Evolutionary conservation across 495 filamentous ascomycete genomes (phyloP).

Genomic region (Bathelium albidoporum): DNA sequence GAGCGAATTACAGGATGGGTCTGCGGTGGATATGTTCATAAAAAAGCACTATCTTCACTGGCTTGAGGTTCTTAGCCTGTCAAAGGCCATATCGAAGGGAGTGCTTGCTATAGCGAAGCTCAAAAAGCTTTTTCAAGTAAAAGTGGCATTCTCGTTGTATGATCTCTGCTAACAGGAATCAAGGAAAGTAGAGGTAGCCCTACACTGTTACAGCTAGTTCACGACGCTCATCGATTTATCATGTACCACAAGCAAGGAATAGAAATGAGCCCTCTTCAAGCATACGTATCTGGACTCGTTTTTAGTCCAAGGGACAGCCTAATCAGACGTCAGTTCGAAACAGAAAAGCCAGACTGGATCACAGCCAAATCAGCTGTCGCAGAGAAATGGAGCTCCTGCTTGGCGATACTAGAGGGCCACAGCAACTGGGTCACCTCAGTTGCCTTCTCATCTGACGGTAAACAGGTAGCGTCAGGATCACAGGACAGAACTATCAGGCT

Average conservation of each 20-base stretch:
- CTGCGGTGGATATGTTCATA: neutral
- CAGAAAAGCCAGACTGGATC: neutral
- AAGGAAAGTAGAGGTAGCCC: neutral
- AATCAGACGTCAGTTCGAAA: neutral
- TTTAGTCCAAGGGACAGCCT: neutral
- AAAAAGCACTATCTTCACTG: neutral
- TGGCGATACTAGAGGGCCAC: neutral
- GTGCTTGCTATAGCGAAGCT: neutral
- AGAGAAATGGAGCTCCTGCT: neutral
- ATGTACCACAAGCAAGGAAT: neutral
- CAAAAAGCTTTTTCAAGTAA: neutral
- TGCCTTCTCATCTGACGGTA: neutral
- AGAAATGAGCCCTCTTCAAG: neutral
- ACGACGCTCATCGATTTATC: neutral
- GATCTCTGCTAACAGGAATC: neutral
- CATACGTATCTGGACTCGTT: neutral
- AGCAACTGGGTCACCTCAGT: neutral
- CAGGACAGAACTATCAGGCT: neutral
- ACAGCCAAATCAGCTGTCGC: neutral
- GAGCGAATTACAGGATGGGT: neutral
- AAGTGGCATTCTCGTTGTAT: neutral
- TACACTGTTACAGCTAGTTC: neutral
- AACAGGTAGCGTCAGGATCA: slow-evolving; percentile 8
- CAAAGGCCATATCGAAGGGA: neutral
- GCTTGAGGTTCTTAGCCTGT: neutral